Percentiles rank a stretch among this genome's conserved stretches.
Evolutionary conservation across 345 rosid species (phyloP).

Genomic region (Populus pruinosa): DNA sequence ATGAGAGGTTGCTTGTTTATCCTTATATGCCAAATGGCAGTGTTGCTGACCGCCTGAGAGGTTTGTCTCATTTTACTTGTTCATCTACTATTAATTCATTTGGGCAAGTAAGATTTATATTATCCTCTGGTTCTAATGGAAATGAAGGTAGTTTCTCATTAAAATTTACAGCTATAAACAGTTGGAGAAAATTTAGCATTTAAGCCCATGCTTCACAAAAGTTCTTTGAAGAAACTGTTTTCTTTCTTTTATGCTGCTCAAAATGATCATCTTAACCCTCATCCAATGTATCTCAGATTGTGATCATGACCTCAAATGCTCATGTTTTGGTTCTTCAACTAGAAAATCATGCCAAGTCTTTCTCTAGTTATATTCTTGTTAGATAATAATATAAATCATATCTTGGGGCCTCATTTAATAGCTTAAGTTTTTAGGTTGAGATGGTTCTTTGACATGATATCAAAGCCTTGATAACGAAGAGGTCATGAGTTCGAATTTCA

Average conservation of each 20-base stretch:
- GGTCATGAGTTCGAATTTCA: too few relatives aligned
- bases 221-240: background rate
- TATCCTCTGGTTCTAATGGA: background rate
- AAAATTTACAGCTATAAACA: background rate
- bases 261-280: background rate
- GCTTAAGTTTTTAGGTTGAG: too few relatives aligned
- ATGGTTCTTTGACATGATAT: too few relatives aligned
- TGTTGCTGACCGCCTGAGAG: slow-evolving; percentile 87
- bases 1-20: slow-evolving; percentile 87
- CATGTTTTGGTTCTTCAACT: background rate
- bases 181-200: background rate
- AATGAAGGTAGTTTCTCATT: background rate
- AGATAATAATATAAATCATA: too few relatives aligned
- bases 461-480: too few relatives aligned
- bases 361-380: background rate
- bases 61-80: slow-evolving; percentile 31
- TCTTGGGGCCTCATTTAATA: too few relatives aligned
- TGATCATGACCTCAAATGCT: background rate
- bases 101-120: background rate
- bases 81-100: background rate
- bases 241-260: background rate
- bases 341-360: background rate
- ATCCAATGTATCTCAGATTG: background rate
- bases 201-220: background rate
- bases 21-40: slow-evolving; percentile 98